Evolutionary conservation across 768 basidiomycete genomes (phyloP).

Genomic region (Sporobolomyces roseus): DNA sequence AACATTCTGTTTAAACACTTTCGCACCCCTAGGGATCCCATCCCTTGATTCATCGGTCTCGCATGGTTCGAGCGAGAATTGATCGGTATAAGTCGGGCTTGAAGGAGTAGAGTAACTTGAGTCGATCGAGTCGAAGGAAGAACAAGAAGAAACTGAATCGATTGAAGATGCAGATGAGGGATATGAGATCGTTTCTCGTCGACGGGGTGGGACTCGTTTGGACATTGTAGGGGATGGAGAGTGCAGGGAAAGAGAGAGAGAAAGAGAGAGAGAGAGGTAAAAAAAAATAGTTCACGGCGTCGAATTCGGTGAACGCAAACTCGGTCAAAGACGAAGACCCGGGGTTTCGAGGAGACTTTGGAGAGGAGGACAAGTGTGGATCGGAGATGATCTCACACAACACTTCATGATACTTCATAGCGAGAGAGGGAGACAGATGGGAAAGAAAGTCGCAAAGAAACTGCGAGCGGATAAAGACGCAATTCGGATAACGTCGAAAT

Average conservation of each 20-base stretch:
- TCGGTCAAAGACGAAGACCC: not conserved
- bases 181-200: not conserved
- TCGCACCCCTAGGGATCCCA: no score
- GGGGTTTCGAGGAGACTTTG: not conserved
- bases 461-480: no score
- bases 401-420: no score
- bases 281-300: no score
- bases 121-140: not conserved
- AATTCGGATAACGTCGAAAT: no score
- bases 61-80: constrained; percentile 5
- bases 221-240: not conserved
- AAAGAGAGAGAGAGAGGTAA: not conserved
- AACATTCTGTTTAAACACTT: no score
- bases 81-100: not conserved
- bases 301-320: no score
- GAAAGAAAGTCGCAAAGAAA: no score
- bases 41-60: no score
- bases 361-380: no score
- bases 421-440: no score
- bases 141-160: constrained; percentile 8
- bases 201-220: not conserved
- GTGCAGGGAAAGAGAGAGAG: not conserved
- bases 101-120: not conserved
- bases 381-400: no score
- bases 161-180: constrained; percentile 2